Evolutionary conservation across 352 stramenopile genomes (phyloP).

Genomic region (Thraustochytrium sp.): DNA sequence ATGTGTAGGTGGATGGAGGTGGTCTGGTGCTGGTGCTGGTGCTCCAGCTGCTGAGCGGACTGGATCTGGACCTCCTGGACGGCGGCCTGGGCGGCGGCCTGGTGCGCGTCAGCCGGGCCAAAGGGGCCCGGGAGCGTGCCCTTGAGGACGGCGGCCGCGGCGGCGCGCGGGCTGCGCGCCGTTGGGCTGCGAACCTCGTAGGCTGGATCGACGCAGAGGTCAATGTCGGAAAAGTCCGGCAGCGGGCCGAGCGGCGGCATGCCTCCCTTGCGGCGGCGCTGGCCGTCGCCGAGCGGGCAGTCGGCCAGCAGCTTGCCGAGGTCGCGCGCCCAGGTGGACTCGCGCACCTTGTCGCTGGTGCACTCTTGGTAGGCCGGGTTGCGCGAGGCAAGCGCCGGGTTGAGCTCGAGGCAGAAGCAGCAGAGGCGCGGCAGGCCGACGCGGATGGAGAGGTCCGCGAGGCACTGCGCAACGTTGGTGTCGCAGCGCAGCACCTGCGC

Average conservation of each 20-base stretch:
- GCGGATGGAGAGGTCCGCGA: neutral
- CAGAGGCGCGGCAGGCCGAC: neutral
- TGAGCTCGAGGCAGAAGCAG: slow-evolving; percentile 38
- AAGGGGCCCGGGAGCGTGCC: neutral
- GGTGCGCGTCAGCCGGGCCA: neutral
- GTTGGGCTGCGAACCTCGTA: no score
- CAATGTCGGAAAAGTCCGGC: neutral
- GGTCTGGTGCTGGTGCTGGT: no score
- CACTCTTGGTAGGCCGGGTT: neutral
- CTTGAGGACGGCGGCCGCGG: neutral
- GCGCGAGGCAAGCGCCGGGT: neutral
- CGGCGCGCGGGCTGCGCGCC: neutral
- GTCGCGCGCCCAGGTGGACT: slow-evolving; percentile 20
- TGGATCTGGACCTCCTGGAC: no score
- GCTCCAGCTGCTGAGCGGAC: no score
- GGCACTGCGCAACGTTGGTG: neutral
- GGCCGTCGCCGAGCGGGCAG: neutral
- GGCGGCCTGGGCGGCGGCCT: no score
- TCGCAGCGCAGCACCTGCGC: neutral
- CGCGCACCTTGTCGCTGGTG: neutral
- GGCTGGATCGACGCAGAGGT: neutral
- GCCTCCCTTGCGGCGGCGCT: neutral
- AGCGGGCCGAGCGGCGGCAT: neutral
- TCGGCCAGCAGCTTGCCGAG: slow-evolving; percentile 1
- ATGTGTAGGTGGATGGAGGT: no score